Percentiles rank a stretch among this genome's conserved stretches.
phyloP scores from a whole-genome alignment of 1,139 yeast species.

The Protomyces lactucae-debilis region DNA sequence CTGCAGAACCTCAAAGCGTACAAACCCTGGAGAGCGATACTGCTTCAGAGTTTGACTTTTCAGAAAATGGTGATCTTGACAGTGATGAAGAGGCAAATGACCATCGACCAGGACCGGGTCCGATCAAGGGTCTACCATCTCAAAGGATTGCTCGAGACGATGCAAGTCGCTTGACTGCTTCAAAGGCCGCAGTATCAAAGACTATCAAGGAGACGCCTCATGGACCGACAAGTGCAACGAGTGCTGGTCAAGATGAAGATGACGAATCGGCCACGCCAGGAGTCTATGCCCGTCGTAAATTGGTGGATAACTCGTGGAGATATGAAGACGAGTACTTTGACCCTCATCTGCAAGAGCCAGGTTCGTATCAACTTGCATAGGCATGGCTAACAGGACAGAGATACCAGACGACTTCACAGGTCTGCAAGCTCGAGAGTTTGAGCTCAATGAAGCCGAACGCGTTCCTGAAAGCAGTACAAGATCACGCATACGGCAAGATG shows the following conservation, averaged over 20 bases:
- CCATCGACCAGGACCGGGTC: neutral
- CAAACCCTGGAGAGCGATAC: neutral
- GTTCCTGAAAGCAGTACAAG: constrained; percentile 5
- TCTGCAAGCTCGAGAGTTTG: neutral
- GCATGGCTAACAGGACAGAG: neutral
- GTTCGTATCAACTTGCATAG: neutral
- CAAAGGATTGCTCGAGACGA: neutral
- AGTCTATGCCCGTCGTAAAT: constrained; percentile 14
- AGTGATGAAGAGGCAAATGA: neutral
- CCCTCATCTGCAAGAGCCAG: constrained; percentile 12
- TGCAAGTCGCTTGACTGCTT: neutral
- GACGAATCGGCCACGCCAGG: neutral
- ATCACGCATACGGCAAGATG: neutral
- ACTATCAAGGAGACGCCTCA: neutral
- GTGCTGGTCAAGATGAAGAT: neutral
- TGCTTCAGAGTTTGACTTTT: neutral
- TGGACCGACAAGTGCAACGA: neutral
- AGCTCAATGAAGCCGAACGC: constrained; percentile 5
- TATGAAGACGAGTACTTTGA: constrained; percentile 20
- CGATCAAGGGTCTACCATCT: neutral
- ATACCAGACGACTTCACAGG: constrained; percentile 3
- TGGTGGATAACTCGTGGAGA: constrained; percentile 22
- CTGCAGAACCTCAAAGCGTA: neutral
- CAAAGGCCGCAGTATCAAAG: neutral
- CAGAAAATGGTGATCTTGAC: neutral